These are phyloP conservation scores for Crithidia fasciculata DNA, from an alignment of 208 protist genomes.

Conservation along the genomic window DNA sequence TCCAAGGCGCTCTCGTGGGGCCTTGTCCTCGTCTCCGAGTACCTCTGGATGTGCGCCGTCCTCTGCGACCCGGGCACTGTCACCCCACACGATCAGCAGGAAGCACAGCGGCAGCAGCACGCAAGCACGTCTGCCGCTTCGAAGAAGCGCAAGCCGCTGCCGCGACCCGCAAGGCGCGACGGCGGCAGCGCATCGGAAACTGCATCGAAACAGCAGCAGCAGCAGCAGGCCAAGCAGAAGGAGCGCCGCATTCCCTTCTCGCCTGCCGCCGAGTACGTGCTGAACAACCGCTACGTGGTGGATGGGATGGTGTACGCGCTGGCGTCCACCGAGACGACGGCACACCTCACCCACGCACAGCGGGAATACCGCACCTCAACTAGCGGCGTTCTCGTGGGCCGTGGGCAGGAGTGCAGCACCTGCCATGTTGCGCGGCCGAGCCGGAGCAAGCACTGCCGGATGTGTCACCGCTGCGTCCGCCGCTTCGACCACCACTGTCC, in stretches of 20 bases:
- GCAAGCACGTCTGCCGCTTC: neutral
- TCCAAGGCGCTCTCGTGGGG: constrained; percentile 68
- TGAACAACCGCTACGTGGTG: constrained; percentile 75
- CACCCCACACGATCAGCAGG: constrained; percentile 44
- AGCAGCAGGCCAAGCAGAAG: neutral
- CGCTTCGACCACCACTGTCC: constrained; percentile 97
- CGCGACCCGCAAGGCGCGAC: neutral
- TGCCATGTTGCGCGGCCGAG: constrained; percentile 84
- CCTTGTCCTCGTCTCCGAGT: constrained; percentile 68
- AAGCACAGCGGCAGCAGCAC: constrained; percentile 35
- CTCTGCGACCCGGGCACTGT: constrained; percentile 84
- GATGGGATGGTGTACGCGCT: constrained; percentile 81
- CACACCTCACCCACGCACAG: constrained; percentile 19
- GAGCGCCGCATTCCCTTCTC: constrained; percentile 30
- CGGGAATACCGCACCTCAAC: constrained; percentile 17
- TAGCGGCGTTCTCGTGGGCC: constrained; percentile 9
- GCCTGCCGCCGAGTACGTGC: constrained; percentile 54
- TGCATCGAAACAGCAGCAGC: neutral
- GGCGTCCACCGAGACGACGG: constrained; percentile 15
- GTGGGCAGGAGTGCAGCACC: constrained; percentile 64
- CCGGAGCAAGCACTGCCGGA: constrained; percentile 94
- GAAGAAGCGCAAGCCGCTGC: neutral
- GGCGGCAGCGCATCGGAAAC: neutral
- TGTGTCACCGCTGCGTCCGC: constrained; percentile 93
- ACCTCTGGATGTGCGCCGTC: constrained; percentile 71